Conservation (phyloP, 352 stramenopile species). For the Globisporangium splendens region DNA sequence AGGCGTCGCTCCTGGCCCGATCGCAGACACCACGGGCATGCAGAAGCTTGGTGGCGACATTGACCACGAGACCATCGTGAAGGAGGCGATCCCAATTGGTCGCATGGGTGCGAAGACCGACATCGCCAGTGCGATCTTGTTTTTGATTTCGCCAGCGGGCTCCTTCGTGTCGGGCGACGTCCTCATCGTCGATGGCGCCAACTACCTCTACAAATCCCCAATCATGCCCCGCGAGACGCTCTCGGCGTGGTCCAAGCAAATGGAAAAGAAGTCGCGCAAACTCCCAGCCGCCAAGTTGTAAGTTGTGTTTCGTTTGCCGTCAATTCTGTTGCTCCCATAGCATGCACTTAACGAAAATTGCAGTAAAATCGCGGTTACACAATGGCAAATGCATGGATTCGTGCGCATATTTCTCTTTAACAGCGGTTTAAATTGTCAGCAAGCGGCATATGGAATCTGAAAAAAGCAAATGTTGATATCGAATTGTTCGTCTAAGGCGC, state of each 20-base stretch:
- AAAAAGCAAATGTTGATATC: no score
- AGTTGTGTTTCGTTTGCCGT: background rate
- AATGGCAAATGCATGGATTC: background rate
- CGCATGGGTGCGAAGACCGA: slow-evolving; percentile 81
- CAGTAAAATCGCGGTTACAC: no score
- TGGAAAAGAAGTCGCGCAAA: slow-evolving; percentile 72
- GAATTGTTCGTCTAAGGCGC: no score
- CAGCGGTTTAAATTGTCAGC: no score
- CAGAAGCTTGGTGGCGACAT: slow-evolving; percentile 86
- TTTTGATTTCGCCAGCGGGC: slow-evolving; percentile 73
- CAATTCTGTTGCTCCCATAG: no score
- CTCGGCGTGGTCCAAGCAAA: slow-evolving; percentile 67
- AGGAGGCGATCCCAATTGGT: slow-evolving; percentile 55
- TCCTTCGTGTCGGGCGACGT: slow-evolving; percentile 82
- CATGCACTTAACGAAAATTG: no score
- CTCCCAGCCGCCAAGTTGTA: slow-evolving; percentile 18
- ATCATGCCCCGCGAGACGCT: slow-evolving; percentile 71
- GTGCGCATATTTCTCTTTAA: background rate
- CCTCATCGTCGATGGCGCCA: slow-evolving; percentile 79
- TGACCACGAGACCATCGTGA: slow-evolving; percentile 38
- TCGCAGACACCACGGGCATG: slow-evolving; percentile 93
- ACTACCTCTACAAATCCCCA: slow-evolving; percentile 78
- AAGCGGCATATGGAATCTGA: no score
- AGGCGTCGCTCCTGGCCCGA: slow-evolving; percentile 94
- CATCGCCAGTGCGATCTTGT: slow-evolving; percentile 78